Evolutionary conservation across 225 moss, liverwort and hornwort genomes (phyloP).

Genomic region (Physcomitrellopsis africana): DNA sequence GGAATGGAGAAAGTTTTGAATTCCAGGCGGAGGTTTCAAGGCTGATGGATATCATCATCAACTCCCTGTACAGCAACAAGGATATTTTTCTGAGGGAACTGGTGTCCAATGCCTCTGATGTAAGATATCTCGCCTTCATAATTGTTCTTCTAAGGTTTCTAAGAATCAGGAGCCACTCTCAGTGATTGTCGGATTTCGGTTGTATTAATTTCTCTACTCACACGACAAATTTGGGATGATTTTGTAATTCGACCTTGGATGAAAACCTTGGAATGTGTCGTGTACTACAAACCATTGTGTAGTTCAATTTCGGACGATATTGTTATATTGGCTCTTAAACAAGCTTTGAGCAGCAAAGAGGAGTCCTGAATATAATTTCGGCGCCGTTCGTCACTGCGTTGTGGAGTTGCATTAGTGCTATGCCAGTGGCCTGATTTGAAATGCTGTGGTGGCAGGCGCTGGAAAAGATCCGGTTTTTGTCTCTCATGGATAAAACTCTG

Average conservation of each 20-base stretch:
- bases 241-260: no score
- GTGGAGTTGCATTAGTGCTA: neutral
- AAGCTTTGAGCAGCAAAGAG: neutral
- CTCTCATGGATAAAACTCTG: conserved; percentile 59
- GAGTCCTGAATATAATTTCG: neutral
- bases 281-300: neutral
- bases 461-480: conserved; percentile 78
- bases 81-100: conserved; percentile 84
- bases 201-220: no score
- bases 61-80: conserved; percentile 82
- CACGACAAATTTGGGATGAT: no score
- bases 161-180: neutral
- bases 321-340: neutral
- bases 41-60: conserved; percentile 93
- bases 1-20: conserved; percentile 67
- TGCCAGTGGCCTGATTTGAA: conserved; percentile 7
- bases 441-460: conserved; percentile 52
- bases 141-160: no score
- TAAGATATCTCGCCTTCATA: conserved; percentile 31
- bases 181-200: neutral
- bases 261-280: neutral
- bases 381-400: neutral
- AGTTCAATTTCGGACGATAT: neutral
- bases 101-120: conserved; percentile 91
- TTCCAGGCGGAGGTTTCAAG: conserved; percentile 88